Evolutionary conservation across 371 early-diverging fungal genomes (phyloP).

Genomic region (Mucor racemosus): DNA sequence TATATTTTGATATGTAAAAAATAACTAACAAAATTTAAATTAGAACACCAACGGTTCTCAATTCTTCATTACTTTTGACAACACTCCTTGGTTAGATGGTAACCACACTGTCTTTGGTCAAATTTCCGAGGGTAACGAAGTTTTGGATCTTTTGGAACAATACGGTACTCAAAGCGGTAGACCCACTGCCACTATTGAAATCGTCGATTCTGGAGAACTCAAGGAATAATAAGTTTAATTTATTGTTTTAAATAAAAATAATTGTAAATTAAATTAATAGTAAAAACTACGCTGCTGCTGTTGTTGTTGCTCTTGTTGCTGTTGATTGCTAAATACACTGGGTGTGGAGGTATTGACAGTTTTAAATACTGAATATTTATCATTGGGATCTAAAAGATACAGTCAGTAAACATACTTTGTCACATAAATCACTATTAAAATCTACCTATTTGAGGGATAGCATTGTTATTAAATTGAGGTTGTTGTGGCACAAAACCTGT

Average conservation of each 20-base stretch:
- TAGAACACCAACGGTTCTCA: conserved; percentile 96
- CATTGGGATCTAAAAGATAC: conserved; percentile 28
- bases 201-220: conserved; percentile 84
- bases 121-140: conserved; percentile 80
- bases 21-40: too few relatives aligned
- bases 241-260: conserved; percentile 5
- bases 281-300: conserved; percentile 5
- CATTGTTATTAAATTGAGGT: conserved; percentile 1
- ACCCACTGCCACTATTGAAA: conserved; percentile 67
- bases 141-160: conserved; percentile 82
- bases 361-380: conserved; percentile 53
- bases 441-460: conserved; percentile 1
- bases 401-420: not conserved
- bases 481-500: conserved; percentile 21
- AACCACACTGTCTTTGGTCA: conserved; percentile 86
- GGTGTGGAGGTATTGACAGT: conserved; percentile 34
- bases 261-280: not conserved
- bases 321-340: conserved; percentile 41
- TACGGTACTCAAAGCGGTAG: conserved; percentile 74
- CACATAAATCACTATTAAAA: not conserved
- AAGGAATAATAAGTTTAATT: conserved; percentile 41
- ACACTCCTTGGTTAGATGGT: conserved; percentile 92
- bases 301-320: conserved; percentile 26
- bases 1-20: too few relatives aligned
- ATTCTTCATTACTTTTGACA: conserved; percentile 89